phyloP scores from a whole-genome alignment of 2,329 filamentous ascomycete species.

The Penicillium italicum region DNA sequence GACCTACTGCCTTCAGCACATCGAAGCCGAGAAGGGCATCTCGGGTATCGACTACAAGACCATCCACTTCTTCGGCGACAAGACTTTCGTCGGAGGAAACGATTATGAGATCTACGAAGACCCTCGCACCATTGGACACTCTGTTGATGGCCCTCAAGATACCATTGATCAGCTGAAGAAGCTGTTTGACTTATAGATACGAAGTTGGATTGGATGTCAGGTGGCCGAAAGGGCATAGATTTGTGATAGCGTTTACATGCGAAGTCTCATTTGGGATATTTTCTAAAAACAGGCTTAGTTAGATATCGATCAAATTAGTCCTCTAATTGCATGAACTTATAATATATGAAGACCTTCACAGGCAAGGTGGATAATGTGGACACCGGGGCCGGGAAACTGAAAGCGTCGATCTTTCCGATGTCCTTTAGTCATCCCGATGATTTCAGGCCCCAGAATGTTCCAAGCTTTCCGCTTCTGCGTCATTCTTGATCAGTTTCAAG shows the following conservation, averaged over 20 bases:
- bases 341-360: neutral
- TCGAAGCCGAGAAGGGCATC: conserved; percentile 76
- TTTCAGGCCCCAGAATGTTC: conserved; percentile 1
- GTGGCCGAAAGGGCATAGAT: conserved; percentile 3
- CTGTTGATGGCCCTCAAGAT: conserved; percentile 76
- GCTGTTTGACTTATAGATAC: conserved; percentile 63
- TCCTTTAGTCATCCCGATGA: conserved; percentile 5
- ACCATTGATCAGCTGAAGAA: conserved; percentile 77
- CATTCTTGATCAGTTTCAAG: neutral
- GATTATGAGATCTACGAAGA: conserved; percentile 93
- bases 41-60: conserved; percentile 65
- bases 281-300: neutral
- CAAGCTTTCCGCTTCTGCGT: neutral
- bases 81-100: conserved; percentile 85
- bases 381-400: conserved; percentile 1
- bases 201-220: neutral
- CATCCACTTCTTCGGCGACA: conserved; percentile 98
- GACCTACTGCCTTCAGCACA: conserved; percentile 88
- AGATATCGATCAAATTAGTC: conserved; percentile 1
- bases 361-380: neutral
- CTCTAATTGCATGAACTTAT: neutral
- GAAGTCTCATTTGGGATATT: conserved; percentile 2
- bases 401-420: conserved; percentile 3
- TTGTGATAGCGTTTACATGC: conserved; percentile 20
- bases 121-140: conserved; percentile 75